Evolutionary conservation across 352 stramenopile species (phyloP).

Genomic region (Thalassiosira hispida): DNA sequence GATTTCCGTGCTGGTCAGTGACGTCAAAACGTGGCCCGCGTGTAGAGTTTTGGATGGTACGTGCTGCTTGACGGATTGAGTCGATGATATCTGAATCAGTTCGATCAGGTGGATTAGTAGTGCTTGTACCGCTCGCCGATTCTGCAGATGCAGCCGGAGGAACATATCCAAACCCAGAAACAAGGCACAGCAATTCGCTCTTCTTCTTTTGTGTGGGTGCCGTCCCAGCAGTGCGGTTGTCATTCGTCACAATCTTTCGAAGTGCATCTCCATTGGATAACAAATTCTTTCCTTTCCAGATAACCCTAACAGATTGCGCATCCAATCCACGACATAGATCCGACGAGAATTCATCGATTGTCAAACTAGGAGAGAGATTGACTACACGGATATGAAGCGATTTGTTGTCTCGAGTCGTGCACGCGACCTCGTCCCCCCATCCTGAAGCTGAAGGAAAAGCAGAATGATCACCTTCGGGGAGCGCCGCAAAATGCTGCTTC

Average conservation of each 20-base stretch:
- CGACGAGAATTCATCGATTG: slow-evolving; percentile 1
- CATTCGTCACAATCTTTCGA: slow-evolving; percentile 17
- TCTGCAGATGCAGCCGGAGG: slow-evolving; percentile 4
- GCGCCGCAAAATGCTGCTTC: slow-evolving; percentile 1
- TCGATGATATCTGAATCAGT: slow-evolving; percentile 33
- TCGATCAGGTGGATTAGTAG: neutral
- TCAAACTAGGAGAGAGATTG: slow-evolving; percentile 20
- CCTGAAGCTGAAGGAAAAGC: neutral
- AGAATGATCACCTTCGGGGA: neutral
- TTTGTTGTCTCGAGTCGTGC: neutral
- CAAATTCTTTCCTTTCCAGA: slow-evolving; percentile 38
- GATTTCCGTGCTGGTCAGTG: slow-evolving; percentile 40
- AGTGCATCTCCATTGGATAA: neutral
- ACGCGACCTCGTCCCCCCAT: slow-evolving; percentile 2
- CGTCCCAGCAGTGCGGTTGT: neutral
- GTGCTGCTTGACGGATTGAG: slow-evolving; percentile 26
- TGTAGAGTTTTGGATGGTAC: slow-evolving; percentile 7
- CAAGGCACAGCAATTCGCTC: slow-evolving; percentile 34
- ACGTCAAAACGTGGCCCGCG: slow-evolving; percentile 34
- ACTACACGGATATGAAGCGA: slow-evolving; percentile 5
- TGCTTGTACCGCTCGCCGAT: neutral
- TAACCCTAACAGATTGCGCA: neutral
- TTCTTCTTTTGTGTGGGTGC: slow-evolving; percentile 3
- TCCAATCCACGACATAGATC: slow-evolving; percentile 27
- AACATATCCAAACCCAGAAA: slow-evolving; percentile 20